phyloP scores from a whole-genome alignment of 1,139 yeast genomes.

The Kurtzmaniella quercitrusa region DNA sequence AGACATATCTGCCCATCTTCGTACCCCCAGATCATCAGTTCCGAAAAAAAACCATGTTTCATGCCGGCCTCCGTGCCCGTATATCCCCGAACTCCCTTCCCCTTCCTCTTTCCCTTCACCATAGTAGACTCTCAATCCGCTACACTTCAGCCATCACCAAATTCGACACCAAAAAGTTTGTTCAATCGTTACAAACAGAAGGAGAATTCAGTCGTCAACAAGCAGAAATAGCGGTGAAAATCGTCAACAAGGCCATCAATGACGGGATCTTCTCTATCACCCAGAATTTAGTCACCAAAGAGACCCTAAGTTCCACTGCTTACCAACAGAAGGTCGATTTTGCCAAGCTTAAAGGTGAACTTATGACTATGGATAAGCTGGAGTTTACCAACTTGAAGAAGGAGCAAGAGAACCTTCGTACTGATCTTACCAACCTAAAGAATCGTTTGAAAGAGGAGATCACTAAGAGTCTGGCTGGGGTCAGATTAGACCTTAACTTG shows the following conservation, averaged over 20 bases:
- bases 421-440: conserved; percentile 82
- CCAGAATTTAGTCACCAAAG: conserved; percentile 74
- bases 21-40: too few relatives aligned
- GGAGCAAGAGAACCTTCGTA: conserved; percentile 81
- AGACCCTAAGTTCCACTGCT: conserved; percentile 74
- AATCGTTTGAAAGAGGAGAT: conserved; percentile 87
- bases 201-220: conserved; percentile 72
- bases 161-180: conserved; percentile 78
- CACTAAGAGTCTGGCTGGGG: conserved; percentile 86
- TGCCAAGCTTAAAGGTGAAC: conserved; percentile 87
- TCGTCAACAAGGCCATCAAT: conserved; percentile 72
- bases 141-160: conserved; percentile 37
- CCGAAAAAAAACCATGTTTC: not conserved
- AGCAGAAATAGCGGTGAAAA: conserved; percentile 74
- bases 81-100: not conserved
- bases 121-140: not conserved
- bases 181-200: conserved; percentile 59
- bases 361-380: conserved; percentile 81
- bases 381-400: conserved; percentile 79
- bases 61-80: not conserved
- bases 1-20: too few relatives aligned
- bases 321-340: conserved; percentile 96
- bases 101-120: not conserved
- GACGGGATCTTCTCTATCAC: conserved; percentile 79
- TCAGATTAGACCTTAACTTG: conserved; percentile 80